Conservation (phyloP, 345 rosid genomes). For the Salix caprea region DNA sequence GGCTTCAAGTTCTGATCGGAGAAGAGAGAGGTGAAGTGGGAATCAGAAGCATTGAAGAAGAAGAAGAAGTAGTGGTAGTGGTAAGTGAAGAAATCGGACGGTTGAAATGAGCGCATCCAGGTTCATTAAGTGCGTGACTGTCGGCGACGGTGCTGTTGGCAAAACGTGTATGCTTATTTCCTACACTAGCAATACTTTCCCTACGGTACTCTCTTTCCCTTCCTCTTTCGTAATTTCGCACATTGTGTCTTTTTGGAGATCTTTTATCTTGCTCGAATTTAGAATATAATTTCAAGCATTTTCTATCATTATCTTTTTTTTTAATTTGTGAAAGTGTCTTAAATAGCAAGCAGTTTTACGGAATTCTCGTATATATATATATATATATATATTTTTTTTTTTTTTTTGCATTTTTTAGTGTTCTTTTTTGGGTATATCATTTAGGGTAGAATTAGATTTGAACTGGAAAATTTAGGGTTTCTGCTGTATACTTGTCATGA, state of each 20-base stretch:
- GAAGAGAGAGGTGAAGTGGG: background rate
- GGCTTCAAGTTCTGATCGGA: background rate
- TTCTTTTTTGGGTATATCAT: background rate
- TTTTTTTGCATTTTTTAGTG: background rate
- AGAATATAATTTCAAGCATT: background rate
- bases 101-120: conserved; percentile 71
- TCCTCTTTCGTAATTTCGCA: background rate
- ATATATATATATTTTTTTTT: no score
- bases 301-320: background rate
- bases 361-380: background rate
- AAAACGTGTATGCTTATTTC: conserved; percentile 84
- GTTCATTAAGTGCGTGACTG: conserved; percentile 86
- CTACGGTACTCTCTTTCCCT: conserved; percentile 41
- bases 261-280: background rate
- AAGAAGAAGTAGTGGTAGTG: background rate
- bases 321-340: background rate
- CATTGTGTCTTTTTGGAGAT: background rate
- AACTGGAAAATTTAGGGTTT: background rate
- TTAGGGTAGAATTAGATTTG: background rate
- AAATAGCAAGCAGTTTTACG: background rate
- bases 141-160: conserved; percentile 88
- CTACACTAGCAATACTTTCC: conserved; percentile 93
- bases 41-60: background rate
- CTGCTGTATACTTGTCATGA: background rate
- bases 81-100: conserved; percentile 7